Percentiles rank a stretch among this genome's conserved stretches.
Conservation (phyloP, 179 eudicot species). For the Spergularia azorica region DNA sequence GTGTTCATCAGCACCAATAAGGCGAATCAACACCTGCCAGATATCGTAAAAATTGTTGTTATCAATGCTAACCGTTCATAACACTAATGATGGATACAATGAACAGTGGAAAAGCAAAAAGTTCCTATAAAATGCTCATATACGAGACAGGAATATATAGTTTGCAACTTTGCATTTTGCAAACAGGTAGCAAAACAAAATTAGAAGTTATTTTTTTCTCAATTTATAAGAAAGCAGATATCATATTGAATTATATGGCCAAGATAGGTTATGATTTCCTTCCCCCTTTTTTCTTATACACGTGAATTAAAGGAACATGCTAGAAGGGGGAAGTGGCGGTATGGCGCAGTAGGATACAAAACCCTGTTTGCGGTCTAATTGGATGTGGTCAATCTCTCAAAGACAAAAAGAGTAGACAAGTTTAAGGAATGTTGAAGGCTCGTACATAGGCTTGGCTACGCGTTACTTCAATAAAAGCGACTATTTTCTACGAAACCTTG, state of each 20-base stretch:
- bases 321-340: no score
- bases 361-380: no score
- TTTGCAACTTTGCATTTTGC: no score
- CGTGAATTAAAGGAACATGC: background rate
- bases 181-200: no score
- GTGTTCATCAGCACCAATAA: conserved; percentile 96
- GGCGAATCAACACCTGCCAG: conserved; percentile 85
- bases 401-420: no score
- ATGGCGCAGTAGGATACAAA: no score
- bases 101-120: background rate
- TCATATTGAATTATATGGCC: background rate
- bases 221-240: background rate
- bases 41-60: background rate
- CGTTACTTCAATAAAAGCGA: background rate
- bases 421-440: background rate
- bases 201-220: no score
- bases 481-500: background rate
- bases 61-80: conserved; percentile 1
- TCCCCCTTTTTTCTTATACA: background rate
- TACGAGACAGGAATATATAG: no score
- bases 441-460: background rate
- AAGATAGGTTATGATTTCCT: background rate
- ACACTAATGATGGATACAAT: background rate
- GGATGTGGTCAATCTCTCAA: no score
- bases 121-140: no score